Evolutionary conservation across 2,329 filamentous ascomycete genomes (phyloP), one percentile per base, ranked within the genome.

Genomic region (Rhynchosporium agropyri): DNA sequence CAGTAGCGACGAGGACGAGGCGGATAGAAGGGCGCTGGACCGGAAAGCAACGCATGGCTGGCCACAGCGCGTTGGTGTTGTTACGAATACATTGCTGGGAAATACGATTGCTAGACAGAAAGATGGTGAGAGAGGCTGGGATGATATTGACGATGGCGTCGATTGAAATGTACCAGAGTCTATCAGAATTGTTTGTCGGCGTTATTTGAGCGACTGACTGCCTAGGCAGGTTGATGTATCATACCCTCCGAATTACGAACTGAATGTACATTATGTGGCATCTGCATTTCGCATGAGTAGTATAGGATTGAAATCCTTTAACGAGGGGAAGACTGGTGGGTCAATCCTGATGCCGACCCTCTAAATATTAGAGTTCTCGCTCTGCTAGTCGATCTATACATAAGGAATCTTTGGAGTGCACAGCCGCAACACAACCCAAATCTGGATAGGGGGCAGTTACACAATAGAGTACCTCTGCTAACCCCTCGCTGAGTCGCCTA

Each of bases 61-160:
- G 71, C 72, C 69, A 12, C 69, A 73, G 46, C 68, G 60, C 45
- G 70, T 73, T 42, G 71, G 70, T 5, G 60, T 73, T 26, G 68
- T 73, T 8, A 73, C 73, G 29, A 74, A 72, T 65, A 73, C 68
- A 9, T 63, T 74, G 42, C 55, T 73, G 9, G 72, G 72, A n/a
- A 74, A 72, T 63, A 73, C 71, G 3, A 48, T 73, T 20, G 68
- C 71, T 8, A 66, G 71, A 54, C 67, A 72, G 61, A 73, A 73
- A 45, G 70, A 73, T 42, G 69, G 73, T 63, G 59, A 62, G 1
- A 67, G 65, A 45, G 68, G 63, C 20, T 72, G 69, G 71, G 68
- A 69, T 66, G 69, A 65, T 7, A 51, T 66, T 29, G 71, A 72
- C 57, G 72, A 72, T 29, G 69, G 64, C 9, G 72, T 73, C 15